Evolutionary conservation across 1,139 yeast species (phyloP).

Genomic region (Kazachstania sp.): DNA sequence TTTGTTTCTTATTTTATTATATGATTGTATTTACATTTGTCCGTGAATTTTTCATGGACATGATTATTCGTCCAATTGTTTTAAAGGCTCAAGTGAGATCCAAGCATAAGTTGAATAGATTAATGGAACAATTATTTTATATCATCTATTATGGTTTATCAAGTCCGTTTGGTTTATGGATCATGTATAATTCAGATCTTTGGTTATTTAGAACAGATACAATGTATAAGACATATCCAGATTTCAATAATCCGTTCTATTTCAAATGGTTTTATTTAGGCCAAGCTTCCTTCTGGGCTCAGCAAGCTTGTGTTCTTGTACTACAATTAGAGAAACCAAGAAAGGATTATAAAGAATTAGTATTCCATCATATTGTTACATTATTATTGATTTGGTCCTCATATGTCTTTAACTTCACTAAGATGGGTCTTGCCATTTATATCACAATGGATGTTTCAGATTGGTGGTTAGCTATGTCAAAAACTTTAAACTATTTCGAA

Average conservation of each 20-base stretch:
- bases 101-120: slow-evolving; percentile 60
- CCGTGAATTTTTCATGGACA: slow-evolving; percentile 87
- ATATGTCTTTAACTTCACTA: slow-evolving; percentile 92
- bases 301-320: slow-evolving; percentile 74
- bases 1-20: slow-evolving; percentile 68
- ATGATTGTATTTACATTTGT: slow-evolving; percentile 82
- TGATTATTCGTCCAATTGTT: slow-evolving; percentile 68
- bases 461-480: slow-evolving; percentile 75
- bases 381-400: slow-evolving; percentile 80
- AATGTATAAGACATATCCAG: slow-evolving; percentile 77
- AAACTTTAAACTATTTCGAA: slow-evolving; percentile 75
- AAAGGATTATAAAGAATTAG: slow-evolving; percentile 83
- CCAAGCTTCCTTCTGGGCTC: slow-evolving; percentile 97
- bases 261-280: slow-evolving; percentile 79
- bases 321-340: slow-evolving; percentile 91
- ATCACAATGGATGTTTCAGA: slow-evolving; percentile 96
- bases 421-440: slow-evolving; percentile 88
- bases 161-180: slow-evolving; percentile 83
- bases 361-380: slow-evolving; percentile 88
- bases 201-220: slow-evolving; percentile 85
- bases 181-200: slow-evolving; percentile 73
- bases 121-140: slow-evolving; percentile 89
- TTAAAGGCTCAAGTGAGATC: slow-evolving; percentile 42
- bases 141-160: slow-evolving; percentile 70
- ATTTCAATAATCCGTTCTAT: slow-evolving; percentile 57